Percentiles rank a stretch among this genome's conserved stretches.
These are phyloP conservation scores for Teunomyces gatunensis DNA, from an alignment of 805 yeast genomes.

Conservation along the genomic window DNA sequence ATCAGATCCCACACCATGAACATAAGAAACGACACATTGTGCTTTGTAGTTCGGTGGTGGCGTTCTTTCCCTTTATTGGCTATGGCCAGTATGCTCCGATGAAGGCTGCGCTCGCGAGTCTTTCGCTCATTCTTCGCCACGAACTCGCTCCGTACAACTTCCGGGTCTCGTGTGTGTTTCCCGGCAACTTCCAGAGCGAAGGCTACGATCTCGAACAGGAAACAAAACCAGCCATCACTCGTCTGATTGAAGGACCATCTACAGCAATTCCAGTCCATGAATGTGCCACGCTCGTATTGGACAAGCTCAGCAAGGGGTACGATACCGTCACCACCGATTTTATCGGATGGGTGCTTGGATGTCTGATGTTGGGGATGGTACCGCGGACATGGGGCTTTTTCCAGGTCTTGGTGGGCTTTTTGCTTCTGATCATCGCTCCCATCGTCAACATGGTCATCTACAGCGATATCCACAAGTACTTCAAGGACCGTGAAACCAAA, in stretches of 20 bases:
- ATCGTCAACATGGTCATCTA: slow-evolving; percentile 51
- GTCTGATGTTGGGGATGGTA: slow-evolving; percentile 63
- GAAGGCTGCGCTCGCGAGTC: slow-evolving; percentile 76
- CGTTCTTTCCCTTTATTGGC: slow-evolving; percentile 87
- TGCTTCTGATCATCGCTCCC: slow-evolving; percentile 48
- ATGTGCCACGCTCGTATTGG: slow-evolving; percentile 62
- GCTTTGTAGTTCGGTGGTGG: slow-evolving; percentile 69
- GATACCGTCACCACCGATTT: slow-evolving; percentile 78
- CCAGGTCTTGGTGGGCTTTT: slow-evolving; percentile 34
- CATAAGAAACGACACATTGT: slow-evolving; percentile 54
- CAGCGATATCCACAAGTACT: slow-evolving; percentile 51
- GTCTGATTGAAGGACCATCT: slow-evolving; percentile 81
- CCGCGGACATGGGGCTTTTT: slow-evolving; percentile 62
- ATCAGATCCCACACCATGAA: neutral
- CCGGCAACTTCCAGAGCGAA: slow-evolving; percentile 89
- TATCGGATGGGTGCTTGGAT: slow-evolving; percentile 77
- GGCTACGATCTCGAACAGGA: slow-evolving; percentile 79
- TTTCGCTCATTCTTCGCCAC: slow-evolving; percentile 77
- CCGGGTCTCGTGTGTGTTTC: slow-evolving; percentile 70
- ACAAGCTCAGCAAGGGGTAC: slow-evolving; percentile 58
- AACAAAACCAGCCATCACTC: slow-evolving; percentile 84
- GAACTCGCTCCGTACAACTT: slow-evolving; percentile 70
- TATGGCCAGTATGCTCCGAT: slow-evolving; percentile 88
- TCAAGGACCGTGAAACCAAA: slow-evolving; percentile 21
- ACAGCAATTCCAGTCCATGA: slow-evolving; percentile 61